Evolutionary conservation across 164 flowering plant genomes (phyloP).

Genomic region (Stephania japonica): DNA sequence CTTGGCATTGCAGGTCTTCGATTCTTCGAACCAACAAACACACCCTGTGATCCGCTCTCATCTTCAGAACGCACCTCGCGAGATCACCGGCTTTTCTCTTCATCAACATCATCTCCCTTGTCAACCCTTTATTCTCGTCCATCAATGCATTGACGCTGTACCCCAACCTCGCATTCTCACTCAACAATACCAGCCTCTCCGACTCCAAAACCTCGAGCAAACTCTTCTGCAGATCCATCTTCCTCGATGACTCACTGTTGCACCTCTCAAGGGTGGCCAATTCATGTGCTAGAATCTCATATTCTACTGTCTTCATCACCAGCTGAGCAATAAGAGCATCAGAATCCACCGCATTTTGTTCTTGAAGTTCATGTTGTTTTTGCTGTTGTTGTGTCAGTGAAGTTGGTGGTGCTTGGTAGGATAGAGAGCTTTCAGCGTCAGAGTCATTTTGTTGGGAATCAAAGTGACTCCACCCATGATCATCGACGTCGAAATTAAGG

Average conservation of each 20-base stretch:
- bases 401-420: slow-evolving; percentile 35
- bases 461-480: neutral
- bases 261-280: slow-evolving; percentile 18
- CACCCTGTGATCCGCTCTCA: slow-evolving; percentile 63
- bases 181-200: slow-evolving; percentile 55
- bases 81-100: slow-evolving; percentile 58
- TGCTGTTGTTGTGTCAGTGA: neutral
- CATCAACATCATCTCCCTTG: slow-evolving; percentile 46
- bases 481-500: slow-evolving; percentile 12
- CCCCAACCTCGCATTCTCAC: slow-evolving; percentile 54
- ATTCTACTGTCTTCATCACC: slow-evolving; percentile 46
- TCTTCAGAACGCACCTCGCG: slow-evolving; percentile 54
- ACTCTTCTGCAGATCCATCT: slow-evolving; percentile 61
- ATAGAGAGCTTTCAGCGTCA: slow-evolving; percentile 58
- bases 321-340: slow-evolving; percentile 39
- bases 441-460: slow-evolving; percentile 21
- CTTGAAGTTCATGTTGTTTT: neutral
- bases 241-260: slow-evolving; percentile 31
- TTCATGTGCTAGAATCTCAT: slow-evolving; percentile 35
- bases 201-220: slow-evolving; percentile 69
- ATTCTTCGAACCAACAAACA: slow-evolving; percentile 42
- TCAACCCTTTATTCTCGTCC: slow-evolving; percentile 54
- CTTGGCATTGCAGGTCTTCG: slow-evolving; percentile 62
- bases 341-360: neutral
- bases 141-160: slow-evolving; percentile 31